Percentiles rank a stretch among this genome's conserved stretches.
Conservation (phyloP, 1,284 basidiomycete genomes). For the Cryptococcus sp. region DNA sequence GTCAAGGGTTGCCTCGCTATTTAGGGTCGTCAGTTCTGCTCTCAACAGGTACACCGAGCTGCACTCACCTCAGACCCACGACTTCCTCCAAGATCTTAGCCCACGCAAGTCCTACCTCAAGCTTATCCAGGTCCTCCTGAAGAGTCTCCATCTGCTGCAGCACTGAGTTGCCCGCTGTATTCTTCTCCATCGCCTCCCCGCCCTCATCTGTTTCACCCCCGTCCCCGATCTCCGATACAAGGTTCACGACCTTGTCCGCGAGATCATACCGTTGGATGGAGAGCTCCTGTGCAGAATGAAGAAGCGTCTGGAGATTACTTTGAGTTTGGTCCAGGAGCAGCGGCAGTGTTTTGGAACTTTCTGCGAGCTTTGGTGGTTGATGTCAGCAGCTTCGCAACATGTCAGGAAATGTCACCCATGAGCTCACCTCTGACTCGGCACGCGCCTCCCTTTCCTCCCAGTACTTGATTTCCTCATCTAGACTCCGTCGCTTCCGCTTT, state of each 20-base stretch:
- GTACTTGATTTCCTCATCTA: conserved; percentile 37
- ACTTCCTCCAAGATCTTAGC: conserved; percentile 68
- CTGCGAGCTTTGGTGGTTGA: conserved; percentile 18
- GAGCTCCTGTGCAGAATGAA: conserved; percentile 66
- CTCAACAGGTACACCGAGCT: neutral
- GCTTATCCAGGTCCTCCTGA: conserved; percentile 66
- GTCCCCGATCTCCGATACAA: conserved; percentile 30
- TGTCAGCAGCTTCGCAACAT: neutral
- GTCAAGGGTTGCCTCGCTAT: conserved; percentile 38
- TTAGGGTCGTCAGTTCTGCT: neutral
- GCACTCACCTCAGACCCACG: conserved; percentile 65
- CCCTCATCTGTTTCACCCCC: conserved; percentile 6
- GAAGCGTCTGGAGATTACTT: conserved; percentile 29
- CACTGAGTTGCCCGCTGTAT: conserved; percentile 17
- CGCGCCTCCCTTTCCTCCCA: conserved; percentile 30
- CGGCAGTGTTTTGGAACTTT: conserved; percentile 30
- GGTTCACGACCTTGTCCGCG: conserved; percentile 37
- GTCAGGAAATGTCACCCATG: too few relatives aligned
- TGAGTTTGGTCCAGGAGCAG: conserved; percentile 31
- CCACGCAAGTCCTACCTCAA: conserved; percentile 71
- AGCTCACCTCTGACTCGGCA: conserved; percentile 25
- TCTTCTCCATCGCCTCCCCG: conserved; percentile 1
- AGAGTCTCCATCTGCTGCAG: conserved; percentile 67
- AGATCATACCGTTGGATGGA: conserved; percentile 67
- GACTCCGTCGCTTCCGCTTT: conserved; percentile 15